A percentile compares a stretch with the other conserved stretches of the same genome.
Evolutionary conservation across 75 land plant genomes (phyloP).

Genomic region (Chamaecyparis obtusa): DNA sequence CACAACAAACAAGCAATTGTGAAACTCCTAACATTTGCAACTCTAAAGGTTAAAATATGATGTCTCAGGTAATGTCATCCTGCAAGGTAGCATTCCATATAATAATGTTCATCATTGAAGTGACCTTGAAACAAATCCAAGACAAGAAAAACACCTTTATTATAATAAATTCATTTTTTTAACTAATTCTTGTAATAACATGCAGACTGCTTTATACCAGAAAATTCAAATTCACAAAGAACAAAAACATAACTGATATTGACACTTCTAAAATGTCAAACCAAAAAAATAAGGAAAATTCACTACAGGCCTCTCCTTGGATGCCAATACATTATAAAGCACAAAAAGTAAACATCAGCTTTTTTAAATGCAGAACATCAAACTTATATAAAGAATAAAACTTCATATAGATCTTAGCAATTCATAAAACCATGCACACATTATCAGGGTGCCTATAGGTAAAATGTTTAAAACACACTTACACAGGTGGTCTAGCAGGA

Average conservation of each 20-base stretch:
- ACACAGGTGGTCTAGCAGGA: conserved; percentile 59
- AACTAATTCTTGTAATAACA: background rate
- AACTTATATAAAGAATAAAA: too few relatives aligned
- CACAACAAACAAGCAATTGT: background rate
- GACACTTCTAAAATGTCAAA: too few relatives aligned
- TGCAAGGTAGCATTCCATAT: background rate
- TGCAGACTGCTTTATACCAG: too few relatives aligned
- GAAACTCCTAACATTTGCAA: background rate
- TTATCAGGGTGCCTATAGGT: background rate
- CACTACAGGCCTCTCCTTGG: background rate
- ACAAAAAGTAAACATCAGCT: background rate
- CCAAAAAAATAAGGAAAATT: background rate
- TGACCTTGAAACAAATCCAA: background rate
- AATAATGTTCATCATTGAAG: background rate
- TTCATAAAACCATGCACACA: background rate
- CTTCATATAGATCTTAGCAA: background rate
- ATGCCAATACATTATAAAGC: background rate
- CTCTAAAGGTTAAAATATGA: too few relatives aligned
- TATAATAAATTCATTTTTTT: background rate
- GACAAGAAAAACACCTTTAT: background rate
- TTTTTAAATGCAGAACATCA: background rate
- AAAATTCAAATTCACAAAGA: too few relatives aligned
- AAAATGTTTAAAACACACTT: conserved; percentile 30
- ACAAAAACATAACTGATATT: too few relatives aligned
- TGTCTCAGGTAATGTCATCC: background rate